Evolutionary conservation across 1,284 basidiomycete genomes (phyloP).

Genomic region (Trametes hirsuta): DNA sequence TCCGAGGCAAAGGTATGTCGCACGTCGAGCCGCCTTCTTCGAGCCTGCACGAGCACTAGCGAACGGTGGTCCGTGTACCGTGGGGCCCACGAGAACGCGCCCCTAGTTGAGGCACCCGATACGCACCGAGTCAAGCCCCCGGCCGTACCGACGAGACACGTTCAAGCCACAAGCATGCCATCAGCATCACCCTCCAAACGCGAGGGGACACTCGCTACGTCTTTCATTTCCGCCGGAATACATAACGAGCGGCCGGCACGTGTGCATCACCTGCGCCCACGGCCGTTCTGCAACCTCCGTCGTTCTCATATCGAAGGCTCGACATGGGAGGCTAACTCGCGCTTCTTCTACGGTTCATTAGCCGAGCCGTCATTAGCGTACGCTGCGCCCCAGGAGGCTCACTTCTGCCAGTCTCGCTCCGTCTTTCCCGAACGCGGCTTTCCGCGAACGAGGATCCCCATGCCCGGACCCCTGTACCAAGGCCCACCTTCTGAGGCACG

Average conservation of each 20-base stretch:
- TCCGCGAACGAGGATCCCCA: constrained; percentile 6
- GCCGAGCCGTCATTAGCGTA: constrained; percentile 5
- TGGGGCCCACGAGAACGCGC: neutral
- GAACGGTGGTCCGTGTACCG: neutral
- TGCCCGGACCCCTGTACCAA: neutral
- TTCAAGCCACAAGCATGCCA: neutral
- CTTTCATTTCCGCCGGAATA: constrained; percentile 15
- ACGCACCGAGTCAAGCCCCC: neutral
- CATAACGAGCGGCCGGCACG: constrained; percentile 10
- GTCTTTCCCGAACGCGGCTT: constrained; percentile 6
- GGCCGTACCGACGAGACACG: neutral
- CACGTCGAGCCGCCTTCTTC: neutral
- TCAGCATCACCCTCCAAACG: constrained; percentile 9
- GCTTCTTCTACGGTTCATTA: constrained; percentile 6
- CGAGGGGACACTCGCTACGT: constrained; percentile 9
- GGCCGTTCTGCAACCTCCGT: constrained; percentile 13
- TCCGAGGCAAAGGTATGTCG: constrained; percentile 3
- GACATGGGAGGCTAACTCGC: constrained; percentile 4
- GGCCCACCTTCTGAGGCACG: constrained; percentile 3
- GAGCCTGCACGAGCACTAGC: neutral
- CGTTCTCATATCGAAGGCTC: constrained; percentile 12
- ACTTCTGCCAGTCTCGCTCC: constrained; percentile 5
- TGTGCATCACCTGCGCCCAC: constrained; percentile 14
- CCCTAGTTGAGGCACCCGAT: neutral
- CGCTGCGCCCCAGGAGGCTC: neutral